Conservation (phyloP, 2,329 filamentous ascomycete genomes). For the Lachnellula willkommii region DNA sequence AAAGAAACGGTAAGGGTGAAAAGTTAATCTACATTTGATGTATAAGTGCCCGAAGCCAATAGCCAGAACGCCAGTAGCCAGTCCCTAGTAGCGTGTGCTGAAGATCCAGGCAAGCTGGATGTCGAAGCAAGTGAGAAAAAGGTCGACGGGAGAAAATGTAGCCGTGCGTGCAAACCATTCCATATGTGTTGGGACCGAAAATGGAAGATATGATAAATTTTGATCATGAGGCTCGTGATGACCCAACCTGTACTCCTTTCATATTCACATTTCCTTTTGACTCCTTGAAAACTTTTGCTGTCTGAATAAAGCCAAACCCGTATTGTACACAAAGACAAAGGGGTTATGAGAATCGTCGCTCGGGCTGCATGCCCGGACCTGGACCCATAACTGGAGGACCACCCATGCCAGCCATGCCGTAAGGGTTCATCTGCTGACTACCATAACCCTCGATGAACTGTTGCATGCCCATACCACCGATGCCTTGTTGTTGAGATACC, state of each 20-base stretch:
- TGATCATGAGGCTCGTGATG: neutral
- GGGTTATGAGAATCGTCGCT: conserved; percentile 19
- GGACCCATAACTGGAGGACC: conserved; percentile 20
- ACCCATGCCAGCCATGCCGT: conserved; percentile 21
- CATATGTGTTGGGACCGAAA: neutral
- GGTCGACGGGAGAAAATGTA: too few relatives aligned
- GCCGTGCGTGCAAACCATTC: too few relatives aligned
- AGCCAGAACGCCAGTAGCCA: neutral
- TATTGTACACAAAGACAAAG: conserved; percentile 5
- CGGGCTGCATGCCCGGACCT: conserved; percentile 12
- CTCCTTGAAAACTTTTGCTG: neutral
- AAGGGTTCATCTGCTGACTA: conserved; percentile 24
- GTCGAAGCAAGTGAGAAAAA: too few relatives aligned
- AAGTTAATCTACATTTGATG: neutral
- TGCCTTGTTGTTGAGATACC: conserved; percentile 78
- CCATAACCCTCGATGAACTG: conserved; percentile 32
- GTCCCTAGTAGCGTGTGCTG: too few relatives aligned
- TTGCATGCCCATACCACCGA: conserved; percentile 39
- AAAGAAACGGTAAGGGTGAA: neutral
- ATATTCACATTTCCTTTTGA: neutral
- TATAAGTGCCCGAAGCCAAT: neutral
- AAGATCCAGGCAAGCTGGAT: too few relatives aligned
- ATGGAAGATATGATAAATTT: neutral
- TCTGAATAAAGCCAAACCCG: neutral
- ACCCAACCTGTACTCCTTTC: neutral